These are phyloP conservation scores for Lotus japonicus DNA, from an alignment of 306 rosid species.

Conservation along the genomic window DNA sequence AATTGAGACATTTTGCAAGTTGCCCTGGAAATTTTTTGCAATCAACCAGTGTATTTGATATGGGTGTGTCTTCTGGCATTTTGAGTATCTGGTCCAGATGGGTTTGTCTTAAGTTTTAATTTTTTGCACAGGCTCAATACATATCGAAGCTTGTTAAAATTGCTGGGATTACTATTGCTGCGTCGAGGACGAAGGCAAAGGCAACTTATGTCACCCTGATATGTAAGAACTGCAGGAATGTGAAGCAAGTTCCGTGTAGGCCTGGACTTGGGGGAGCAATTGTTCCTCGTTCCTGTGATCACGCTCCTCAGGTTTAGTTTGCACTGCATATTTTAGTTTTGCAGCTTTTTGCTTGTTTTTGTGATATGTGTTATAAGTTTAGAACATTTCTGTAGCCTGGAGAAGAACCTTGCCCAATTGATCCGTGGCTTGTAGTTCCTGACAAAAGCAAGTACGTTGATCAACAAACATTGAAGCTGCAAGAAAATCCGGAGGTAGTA, in stretches of 20 bases:
- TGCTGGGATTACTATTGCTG: conserved; percentile 90
- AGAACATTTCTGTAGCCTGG: conserved; percentile 52
- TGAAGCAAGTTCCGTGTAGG: conserved; percentile 74
- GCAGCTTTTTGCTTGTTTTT: neutral
- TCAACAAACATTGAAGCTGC: conserved; percentile 92
- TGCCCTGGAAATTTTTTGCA: neutral
- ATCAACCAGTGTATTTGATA: neutral
- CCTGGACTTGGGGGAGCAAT: conserved; percentile 99
- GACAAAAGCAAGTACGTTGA: conserved; percentile 92
- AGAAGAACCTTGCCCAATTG: conserved; percentile 94
- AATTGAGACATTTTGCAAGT: neutral
- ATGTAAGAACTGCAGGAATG: conserved; percentile 84
- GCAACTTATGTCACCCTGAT: conserved; percentile 87
- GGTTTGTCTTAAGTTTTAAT: neutral
- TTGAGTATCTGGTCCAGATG: neutral
- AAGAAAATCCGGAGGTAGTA: conserved; percentile 91
- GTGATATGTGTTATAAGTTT: neutral
- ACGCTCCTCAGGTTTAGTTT: conserved; percentile 73
- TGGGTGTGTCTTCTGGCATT: neutral
- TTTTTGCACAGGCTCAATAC: conserved; percentile 57
- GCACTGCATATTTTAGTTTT: neutral
- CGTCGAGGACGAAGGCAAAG: conserved; percentile 93
- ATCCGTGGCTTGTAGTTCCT: conserved; percentile 96
- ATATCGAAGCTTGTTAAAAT: conserved; percentile 84
- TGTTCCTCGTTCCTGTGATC: conserved; percentile 93